Evolutionary conservation across 257 asterid genomes (phyloP).

Genomic region (Nyctanthes arbortristis): DNA sequence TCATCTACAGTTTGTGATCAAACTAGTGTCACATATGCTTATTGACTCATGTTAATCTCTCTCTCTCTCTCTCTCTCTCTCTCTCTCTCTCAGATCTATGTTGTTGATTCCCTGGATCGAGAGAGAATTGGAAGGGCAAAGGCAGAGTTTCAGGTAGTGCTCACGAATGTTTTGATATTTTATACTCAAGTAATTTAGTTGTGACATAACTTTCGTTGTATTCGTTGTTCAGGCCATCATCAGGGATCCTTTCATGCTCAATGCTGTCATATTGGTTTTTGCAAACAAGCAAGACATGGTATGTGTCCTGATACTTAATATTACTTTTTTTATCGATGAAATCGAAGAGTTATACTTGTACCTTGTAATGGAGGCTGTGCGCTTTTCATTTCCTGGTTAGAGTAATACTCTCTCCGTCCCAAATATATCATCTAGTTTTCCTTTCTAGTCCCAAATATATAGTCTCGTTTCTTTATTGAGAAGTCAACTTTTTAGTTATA

Average conservation of each 20-base stretch:
- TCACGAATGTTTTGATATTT: conserved; percentile 25
- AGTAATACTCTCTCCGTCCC: too few relatives aligned
- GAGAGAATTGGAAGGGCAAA: conserved; percentile 85
- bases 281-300: conserved; percentile 99
- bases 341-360: not conserved
- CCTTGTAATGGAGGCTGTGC: not conserved
- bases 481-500: too few relatives aligned
- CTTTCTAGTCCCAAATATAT: too few relatives aligned
- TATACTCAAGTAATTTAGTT: conserved; percentile 22
- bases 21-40: conserved; percentile 19
- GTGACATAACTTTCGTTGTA: conserved; percentile 28
- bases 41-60: conserved; percentile 7
- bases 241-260: conserved; percentile 91
- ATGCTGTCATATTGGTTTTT: conserved; percentile 89
- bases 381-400: not conserved
- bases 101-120: conserved; percentile 93
- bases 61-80: conserved; percentile 10
- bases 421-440: too few relatives aligned
- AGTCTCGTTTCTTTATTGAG: too few relatives aligned
- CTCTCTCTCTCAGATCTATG: conserved; percentile 67
- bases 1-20: conserved; percentile 14
- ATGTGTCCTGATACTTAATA: conserved; percentile 23
- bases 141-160: conserved; percentile 84
- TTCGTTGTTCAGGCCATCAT: conserved; percentile 69
- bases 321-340: not conserved